phyloP scores from a whole-genome alignment of 805 yeast genomes.

The Scheffersomyces coipomensis region DNA sequence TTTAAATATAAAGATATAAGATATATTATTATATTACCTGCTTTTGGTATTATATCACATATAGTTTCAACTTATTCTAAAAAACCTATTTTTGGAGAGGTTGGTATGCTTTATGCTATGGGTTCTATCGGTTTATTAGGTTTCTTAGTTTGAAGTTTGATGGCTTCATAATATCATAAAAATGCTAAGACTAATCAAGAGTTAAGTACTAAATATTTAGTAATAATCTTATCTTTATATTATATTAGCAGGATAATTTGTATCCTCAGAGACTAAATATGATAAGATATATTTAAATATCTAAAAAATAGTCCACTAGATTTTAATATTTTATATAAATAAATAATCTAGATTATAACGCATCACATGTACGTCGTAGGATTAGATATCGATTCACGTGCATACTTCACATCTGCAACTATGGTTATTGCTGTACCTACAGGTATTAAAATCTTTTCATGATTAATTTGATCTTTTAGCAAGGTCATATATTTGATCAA shows the following conservation, averaged over 20 bases:
- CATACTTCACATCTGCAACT: constrained; percentile 8
- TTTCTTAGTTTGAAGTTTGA: constrained; percentile 1
- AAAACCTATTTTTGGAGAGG: constrained; percentile 1
- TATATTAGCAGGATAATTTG: too few species aligned
- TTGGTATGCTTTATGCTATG: constrained; percentile 3
- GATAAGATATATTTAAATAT: too few species aligned
- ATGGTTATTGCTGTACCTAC: neutral
- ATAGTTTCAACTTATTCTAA: neutral
- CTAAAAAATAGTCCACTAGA: too few species aligned
- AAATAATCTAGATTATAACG: too few species aligned
- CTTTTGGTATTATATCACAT: constrained; percentile 1
- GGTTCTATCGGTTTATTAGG: constrained; percentile 1
- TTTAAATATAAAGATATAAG: neutral
- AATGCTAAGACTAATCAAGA: too few species aligned
- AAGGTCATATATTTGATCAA: too few species aligned
- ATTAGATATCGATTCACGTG: constrained; percentile 19
- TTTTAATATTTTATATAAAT: too few species aligned
- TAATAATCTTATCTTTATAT: too few species aligned
- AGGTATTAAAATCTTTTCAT: neutral
- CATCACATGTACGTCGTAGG: constrained; percentile 25
- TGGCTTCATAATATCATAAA: too few species aligned
- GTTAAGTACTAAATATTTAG: too few species aligned
- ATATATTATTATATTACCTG: neutral
- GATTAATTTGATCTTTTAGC: too few species aligned
- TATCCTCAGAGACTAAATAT: too few species aligned